Evolutionary conservation across 768 basidiomycete species (phyloP).

Genomic region (Kwoniella sp.): DNA sequence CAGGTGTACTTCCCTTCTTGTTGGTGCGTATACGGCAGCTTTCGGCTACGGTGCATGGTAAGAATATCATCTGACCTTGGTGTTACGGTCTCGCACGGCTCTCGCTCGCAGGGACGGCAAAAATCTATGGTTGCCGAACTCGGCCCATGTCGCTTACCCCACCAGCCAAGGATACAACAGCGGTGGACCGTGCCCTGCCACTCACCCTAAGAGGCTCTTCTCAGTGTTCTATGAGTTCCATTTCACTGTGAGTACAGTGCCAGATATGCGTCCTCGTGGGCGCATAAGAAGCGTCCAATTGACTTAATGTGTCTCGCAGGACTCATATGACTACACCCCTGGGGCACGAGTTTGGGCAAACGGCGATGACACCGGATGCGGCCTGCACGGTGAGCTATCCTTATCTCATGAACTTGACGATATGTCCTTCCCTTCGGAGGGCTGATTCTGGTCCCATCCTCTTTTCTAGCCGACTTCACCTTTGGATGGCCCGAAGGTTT

Average conservation of each 20-base stretch:
- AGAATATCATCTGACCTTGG: not conserved
- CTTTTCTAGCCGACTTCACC: slow-evolving; percentile 30
- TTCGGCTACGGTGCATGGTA: too few species aligned
- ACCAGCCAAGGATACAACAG: slow-evolving; percentile 42
- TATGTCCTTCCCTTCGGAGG: too few species aligned
- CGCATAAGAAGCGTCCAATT: slow-evolving; percentile 38
- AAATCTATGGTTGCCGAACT: slow-evolving; percentile 50
- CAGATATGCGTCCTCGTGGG: slow-evolving; percentile 52
- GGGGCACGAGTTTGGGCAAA: slow-evolving; percentile 52
- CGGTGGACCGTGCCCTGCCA: slow-evolving; percentile 52
- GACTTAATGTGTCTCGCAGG: slow-evolving; percentile 52
- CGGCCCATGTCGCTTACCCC: slow-evolving; percentile 57
- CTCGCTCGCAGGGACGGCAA: slow-evolving; percentile 58
- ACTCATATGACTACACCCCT: slow-evolving; percentile 49
- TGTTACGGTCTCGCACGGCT: slow-evolving; percentile 45
- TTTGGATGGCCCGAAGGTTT: slow-evolving; percentile 40
- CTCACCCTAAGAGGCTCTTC: slow-evolving; percentile 54
- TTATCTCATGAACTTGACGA: too few species aligned
- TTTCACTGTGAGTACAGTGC: slow-evolving; percentile 50
- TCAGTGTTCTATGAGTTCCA: slow-evolving; percentile 58
- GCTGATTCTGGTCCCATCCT: not conserved
- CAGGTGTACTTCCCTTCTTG: slow-evolving; percentile 1
- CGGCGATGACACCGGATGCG: slow-evolving; percentile 53
- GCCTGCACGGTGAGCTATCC: not conserved
- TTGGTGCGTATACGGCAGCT: not conserved